These are phyloP conservation scores for Dittrichia graveolens DNA, from an alignment of 129 eudicot genomes.

Conservation along the genomic window DNA sequence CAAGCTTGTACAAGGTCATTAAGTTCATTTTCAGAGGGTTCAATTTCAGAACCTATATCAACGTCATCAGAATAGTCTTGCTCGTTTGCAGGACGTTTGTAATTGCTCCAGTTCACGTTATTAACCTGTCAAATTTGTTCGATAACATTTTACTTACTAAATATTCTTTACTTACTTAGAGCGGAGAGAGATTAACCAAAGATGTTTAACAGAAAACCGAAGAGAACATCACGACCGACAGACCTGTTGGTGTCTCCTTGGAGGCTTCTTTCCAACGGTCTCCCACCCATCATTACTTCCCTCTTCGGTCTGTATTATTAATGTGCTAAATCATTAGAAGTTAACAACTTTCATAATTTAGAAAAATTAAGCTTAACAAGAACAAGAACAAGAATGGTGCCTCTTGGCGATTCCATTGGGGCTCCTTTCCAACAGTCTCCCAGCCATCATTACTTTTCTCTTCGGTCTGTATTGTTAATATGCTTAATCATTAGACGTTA, in stretches of 20 bases:
- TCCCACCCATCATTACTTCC: conserved; percentile 79
- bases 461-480: conserved; percentile 36
- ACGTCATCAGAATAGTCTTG: conserved; percentile 73
- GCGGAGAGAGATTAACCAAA: neutral
- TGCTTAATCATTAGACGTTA: neutral
- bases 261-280: conserved; percentile 73
- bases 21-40: conserved; percentile 73
- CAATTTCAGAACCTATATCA: conserved; percentile 35
- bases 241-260: conserved; percentile 65
- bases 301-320: conserved; percentile 41
- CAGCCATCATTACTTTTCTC: conserved; percentile 67
- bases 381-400: no score
- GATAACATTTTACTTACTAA: neutral
- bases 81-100: conserved; percentile 71
- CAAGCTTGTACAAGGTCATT: conserved; percentile 72
- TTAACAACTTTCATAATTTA: no score
- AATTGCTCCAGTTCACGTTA: conserved; percentile 66
- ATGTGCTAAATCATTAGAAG: no score
- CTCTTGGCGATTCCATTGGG: conserved; percentile 56
- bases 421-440: conserved; percentile 83
- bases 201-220: neutral
- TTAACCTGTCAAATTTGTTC: conserved; percentile 46
- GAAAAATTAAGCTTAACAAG: no score
- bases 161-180: neutral
- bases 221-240: neutral